These are phyloP conservation scores for Coemansia sp. DNA, from an alignment of 192 early-diverging fungal species.

Conservation along the genomic window DNA sequence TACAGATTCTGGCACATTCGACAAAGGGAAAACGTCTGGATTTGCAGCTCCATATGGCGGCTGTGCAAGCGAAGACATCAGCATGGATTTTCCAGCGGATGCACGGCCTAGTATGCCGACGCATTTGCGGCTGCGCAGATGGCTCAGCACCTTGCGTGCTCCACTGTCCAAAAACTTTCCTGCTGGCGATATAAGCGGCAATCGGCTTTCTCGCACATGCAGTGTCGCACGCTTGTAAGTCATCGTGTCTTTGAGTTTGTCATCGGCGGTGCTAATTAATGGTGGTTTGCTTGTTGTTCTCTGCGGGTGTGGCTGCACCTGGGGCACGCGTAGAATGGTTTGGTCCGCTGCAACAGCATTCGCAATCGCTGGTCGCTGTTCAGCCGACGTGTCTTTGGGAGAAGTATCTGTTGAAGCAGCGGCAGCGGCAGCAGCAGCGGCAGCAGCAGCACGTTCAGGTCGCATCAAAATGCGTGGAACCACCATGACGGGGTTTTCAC, in stretches of 20 bases:
- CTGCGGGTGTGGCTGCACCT: background rate
- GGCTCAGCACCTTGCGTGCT: constrained; percentile 14
- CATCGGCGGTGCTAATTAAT: background rate
- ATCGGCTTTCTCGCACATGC: background rate
- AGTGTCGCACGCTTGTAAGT: background rate
- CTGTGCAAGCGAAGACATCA: constrained; percentile 19
- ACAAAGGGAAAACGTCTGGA: constrained; percentile 8
- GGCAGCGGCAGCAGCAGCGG: no score
- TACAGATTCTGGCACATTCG: background rate
- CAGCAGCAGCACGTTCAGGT: constrained; percentile 13
- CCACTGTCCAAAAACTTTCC: constrained; percentile 19
- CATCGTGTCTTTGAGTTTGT: background rate
- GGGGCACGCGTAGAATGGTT: background rate
- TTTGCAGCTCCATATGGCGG: background rate
- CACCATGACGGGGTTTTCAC: background rate
- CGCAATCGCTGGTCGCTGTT: background rate
- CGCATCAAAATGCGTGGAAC: constrained; percentile 37
- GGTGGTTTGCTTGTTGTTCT: background rate
- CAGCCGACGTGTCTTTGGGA: background rate
- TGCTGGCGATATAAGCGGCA: constrained; percentile 12
- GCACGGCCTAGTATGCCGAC: constrained; percentile 29
- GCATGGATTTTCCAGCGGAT: constrained; percentile 19
- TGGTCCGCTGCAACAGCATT: background rate
- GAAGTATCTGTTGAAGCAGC: background rate
- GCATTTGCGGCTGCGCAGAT: constrained; percentile 12